These are phyloP conservation scores for Pestalotiopsis sp. DNA, from an alignment of 2,329 filamentous ascomycete species.

Conservation along the genomic window DNA sequence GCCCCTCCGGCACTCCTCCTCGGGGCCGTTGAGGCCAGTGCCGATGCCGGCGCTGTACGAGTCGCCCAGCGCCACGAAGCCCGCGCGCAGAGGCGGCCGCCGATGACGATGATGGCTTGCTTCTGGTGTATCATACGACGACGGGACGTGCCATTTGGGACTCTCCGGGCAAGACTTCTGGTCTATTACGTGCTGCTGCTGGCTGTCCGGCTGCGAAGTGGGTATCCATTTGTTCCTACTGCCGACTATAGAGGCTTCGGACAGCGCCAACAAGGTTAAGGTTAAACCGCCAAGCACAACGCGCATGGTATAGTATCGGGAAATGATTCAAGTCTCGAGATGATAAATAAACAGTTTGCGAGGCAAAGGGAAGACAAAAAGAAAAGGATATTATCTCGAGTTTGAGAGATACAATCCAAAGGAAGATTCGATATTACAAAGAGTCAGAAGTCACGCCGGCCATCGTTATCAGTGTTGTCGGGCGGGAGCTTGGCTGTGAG, in stretches of 20 bases:
- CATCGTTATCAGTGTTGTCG: not conserved
- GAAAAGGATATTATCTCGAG: not conserved
- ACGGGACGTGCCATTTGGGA: not conserved
- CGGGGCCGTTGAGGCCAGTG: constrained; percentile 40
- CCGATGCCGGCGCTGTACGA: constrained; percentile 52
- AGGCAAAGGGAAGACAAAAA: not conserved
- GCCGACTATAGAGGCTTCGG: not conserved
- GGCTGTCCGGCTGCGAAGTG: not conserved
- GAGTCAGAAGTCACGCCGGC: not conserved
- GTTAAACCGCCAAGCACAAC: not conserved
- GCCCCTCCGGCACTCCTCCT: constrained; percentile 44
- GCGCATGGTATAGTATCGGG: not conserved
- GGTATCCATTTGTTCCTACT: not conserved
- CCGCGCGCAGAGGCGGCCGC: constrained; percentile 15
- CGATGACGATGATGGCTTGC: not conserved
- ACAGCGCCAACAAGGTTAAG: not conserved
- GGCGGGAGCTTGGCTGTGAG: not conserved
- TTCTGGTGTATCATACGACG: not conserved
- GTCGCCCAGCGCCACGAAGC: constrained; percentile 46
- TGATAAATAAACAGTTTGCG: not conserved
- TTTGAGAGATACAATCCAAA: not conserved
- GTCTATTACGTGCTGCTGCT: not conserved
- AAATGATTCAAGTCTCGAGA: not conserved
- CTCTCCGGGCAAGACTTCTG: not conserved
- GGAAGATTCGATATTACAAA: not conserved